A percentile compares a stretch with the other conserved stretches of the same genome.
phyloP scores from a whole-genome alignment of 441 rosid species.

The Gossypium schwendimanii region DNA sequence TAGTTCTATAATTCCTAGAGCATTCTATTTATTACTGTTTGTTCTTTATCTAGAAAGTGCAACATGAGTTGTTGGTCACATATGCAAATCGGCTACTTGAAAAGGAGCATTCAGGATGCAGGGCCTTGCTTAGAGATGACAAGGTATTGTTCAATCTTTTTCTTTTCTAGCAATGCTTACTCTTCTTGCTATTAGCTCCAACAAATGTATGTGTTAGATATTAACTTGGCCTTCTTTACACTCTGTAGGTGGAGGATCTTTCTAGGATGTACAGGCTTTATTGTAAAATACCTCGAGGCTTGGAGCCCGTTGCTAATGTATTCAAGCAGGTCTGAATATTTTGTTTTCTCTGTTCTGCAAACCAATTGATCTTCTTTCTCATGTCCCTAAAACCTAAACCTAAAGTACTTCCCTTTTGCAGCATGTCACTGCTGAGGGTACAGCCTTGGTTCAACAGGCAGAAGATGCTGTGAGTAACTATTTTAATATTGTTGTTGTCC shows the following conservation, averaged over 20 bases:
- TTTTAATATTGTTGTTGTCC: conserved; percentile 25
- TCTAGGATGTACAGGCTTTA: conserved; percentile 94
- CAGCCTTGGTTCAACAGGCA: conserved; percentile 79
- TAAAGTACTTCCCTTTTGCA: conserved; percentile 27
- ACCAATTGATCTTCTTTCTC: background rate
- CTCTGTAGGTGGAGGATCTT: conserved; percentile 72
- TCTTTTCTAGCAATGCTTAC: background rate
- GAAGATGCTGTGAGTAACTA: conserved; percentile 79
- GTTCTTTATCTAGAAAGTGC: conserved; percentile 64
- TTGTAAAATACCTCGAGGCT: conserved; percentile 54
- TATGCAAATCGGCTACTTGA: conserved; percentile 62
- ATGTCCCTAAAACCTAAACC: background rate
- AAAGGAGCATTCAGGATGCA: conserved; percentile 94
- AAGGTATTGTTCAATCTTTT: conserved; percentile 39
- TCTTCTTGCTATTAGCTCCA: background rate
- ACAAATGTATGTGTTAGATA: background rate
- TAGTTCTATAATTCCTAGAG: background rate
- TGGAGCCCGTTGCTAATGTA: conserved; percentile 71
- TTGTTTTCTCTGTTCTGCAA: background rate
- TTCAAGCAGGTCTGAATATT: conserved; percentile 66
- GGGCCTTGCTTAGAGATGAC: conserved; percentile 74
- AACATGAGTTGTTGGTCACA: conserved; percentile 62
- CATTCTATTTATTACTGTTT: background rate
- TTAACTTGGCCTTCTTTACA: conserved; percentile 1
- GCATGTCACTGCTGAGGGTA: conserved; percentile 89